Percentiles rank a stretch among this genome's conserved stretches.
phyloP scores from a whole-genome alignment of 2,329 filamentous ascomycete genomes.

The Zalaria obscura region DNA sequence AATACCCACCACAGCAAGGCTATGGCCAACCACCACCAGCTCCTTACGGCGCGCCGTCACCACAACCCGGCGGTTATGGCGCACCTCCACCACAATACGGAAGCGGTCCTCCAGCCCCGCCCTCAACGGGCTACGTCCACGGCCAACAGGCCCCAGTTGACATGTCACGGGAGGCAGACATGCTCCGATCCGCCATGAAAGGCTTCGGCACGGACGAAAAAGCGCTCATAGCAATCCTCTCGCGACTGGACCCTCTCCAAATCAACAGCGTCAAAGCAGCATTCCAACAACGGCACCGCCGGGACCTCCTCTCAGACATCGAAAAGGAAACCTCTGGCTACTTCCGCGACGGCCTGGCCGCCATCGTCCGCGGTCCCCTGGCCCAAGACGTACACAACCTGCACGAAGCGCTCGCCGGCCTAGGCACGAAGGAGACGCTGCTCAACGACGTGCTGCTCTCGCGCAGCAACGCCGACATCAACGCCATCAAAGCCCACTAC shows the following conservation, averaged over 20 bases:
- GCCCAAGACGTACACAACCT: constrained; percentile 60
- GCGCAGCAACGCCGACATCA: constrained; percentile 74
- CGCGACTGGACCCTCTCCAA: constrained; percentile 64
- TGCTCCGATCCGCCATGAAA: constrained; percentile 74
- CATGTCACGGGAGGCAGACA: constrained; percentile 53
- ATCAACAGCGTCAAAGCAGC: constrained; percentile 52
- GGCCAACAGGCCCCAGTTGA: constrained; percentile 55
- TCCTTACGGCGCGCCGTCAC: constrained; percentile 23
- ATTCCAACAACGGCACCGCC: constrained; percentile 50
- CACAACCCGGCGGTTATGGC: constrained; percentile 19
- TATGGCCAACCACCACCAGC: constrained; percentile 8
- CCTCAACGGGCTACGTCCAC: constrained; percentile 62
- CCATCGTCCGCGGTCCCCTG: constrained; percentile 66
- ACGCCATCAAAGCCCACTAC: constrained; percentile 73
- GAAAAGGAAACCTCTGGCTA: constrained; percentile 60
- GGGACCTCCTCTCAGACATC: constrained; percentile 61
- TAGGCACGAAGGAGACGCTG: constrained; percentile 73
- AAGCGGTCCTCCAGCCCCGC: constrained; percentile 42
- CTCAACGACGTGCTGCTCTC: constrained; percentile 77
- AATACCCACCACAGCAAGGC: constrained; percentile 1
- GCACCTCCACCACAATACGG: constrained; percentile 14
- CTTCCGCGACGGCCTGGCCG: constrained; percentile 60
- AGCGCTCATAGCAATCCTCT: constrained; percentile 53
- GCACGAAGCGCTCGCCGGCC: constrained; percentile 57
- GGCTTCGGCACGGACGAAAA: constrained; percentile 84